Base-by-base conservation (phyloP, 768 basidiomycete genomes). In the Lyophyllum atratum region DNA sequence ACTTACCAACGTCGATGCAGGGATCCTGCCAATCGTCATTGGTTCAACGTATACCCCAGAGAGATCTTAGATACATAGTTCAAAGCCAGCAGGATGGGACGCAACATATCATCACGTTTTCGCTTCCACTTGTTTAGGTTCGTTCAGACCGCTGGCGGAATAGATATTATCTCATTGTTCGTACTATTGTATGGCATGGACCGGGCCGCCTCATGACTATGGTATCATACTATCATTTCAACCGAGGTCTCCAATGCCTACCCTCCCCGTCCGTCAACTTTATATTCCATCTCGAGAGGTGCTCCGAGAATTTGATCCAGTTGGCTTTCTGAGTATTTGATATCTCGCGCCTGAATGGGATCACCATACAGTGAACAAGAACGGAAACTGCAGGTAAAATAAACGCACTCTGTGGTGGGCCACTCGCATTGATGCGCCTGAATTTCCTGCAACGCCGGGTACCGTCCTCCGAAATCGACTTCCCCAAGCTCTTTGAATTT, bases 21-120 rank as follows among this genome's bases (percentile, higher is more conserved):
- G 66, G 28, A 56, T 68, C 29, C 50, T 68, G 31, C 64, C 64
- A 1, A 53, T 67, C 22, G 59, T 65, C 2, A 37, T 68, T 9
- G 61, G 61, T 51, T 62, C 61, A 10, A 51, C 53, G 3, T 51
- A 54, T 37, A 52, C 21, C 11, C 50, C 28, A 40, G 31, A 10
- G 17, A 37, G 14, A 6, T 37, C 12, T 14, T 37, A 37, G n/a
- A n/a, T 11, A 31, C 29, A 11, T 6, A 11, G 29, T 6, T 31
- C 11, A 11, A 31, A 11, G 6, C 29, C 29, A 6, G 29, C 11
- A 31, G 29, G 29, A 31, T 31, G 5, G 5, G 6, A 31, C 29
- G 29, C 6, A 31, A 6, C 11, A 11, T 11, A 31, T 31, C 29
- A 31, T 11, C 29, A 31, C 11, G 11, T 31, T 11, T 31, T 31